phyloP scores from a whole-genome alignment of 345 rosid species.

The Laguncularia racemosa region DNA sequence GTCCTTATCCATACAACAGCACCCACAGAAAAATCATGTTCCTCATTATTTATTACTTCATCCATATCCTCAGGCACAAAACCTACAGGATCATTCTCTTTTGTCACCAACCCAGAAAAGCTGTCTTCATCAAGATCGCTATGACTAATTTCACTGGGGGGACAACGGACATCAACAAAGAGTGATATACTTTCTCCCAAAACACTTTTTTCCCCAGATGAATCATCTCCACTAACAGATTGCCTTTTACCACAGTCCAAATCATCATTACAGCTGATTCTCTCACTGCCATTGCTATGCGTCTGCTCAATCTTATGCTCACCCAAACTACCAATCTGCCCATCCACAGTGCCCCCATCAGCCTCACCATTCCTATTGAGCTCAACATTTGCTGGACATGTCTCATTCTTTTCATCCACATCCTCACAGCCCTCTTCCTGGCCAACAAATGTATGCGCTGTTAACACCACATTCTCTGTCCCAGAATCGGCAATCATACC shows the following conservation, averaged over 20 bases:
- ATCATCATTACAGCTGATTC: constrained; percentile 14
- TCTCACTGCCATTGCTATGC: constrained; percentile 8
- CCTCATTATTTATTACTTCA: constrained; percentile 6
- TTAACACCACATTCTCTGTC: background rate
- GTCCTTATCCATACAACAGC: constrained; percentile 76
- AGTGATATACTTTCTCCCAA: constrained; percentile 53
- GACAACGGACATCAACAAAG: constrained; percentile 57
- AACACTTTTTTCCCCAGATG: constrained; percentile 35
- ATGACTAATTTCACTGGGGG: constrained; percentile 15
- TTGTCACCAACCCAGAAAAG: constrained; percentile 10
- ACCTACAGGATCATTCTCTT: constrained; percentile 13
- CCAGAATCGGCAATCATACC: background rate
- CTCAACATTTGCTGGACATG: background rate
- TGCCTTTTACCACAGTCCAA: constrained; percentile 17
- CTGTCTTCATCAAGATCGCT: constrained; percentile 12
- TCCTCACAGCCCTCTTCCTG: constrained; percentile 11
- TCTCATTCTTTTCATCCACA: constrained; percentile 10
- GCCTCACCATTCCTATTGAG: constrained; percentile 3
- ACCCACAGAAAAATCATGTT: constrained; percentile 36
- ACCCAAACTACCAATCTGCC: constrained; percentile 1
- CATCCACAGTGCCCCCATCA: constrained; percentile 6
- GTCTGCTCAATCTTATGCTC: constrained; percentile 7
- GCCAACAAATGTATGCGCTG: constrained; percentile 4
- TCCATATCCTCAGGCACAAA: constrained; percentile 17
- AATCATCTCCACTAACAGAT: constrained; percentile 18